These are phyloP conservation scores for Alternaria sp. DNA, from an alignment of 2,329 filamentous ascomycete species.

Conservation along the genomic window DNA sequence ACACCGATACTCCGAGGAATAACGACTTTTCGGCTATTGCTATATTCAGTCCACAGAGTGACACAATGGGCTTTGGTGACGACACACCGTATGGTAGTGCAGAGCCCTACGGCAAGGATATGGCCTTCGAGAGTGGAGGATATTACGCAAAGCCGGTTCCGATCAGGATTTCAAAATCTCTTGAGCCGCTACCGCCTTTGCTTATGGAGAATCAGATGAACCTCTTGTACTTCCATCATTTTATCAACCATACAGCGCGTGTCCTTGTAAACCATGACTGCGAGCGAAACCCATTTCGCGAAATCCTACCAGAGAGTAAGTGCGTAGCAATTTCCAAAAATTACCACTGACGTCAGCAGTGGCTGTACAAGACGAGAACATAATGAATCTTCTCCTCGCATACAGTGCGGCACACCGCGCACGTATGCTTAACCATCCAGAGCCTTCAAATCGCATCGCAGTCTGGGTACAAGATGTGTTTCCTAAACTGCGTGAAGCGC, in stretches of 20 bases:
- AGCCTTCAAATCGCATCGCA: slow-evolving; percentile 80
- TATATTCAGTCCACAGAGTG: slow-evolving; percentile 45
- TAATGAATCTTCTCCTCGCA: slow-evolving; percentile 79
- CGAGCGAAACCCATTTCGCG: slow-evolving; percentile 67
- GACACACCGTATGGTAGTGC: slow-evolving; percentile 48
- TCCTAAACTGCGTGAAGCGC: slow-evolving; percentile 72
- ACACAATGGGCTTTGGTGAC: slow-evolving; percentile 43
- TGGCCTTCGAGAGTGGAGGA: slow-evolving; percentile 66
- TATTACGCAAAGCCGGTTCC: slow-evolving; percentile 77
- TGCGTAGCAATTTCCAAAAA: slow-evolving; percentile 10
- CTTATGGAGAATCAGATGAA: slow-evolving; percentile 81
- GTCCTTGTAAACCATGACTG: slow-evolving; percentile 71
- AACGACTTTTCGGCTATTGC: slow-evolving; percentile 74
- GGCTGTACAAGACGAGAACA: slow-evolving; percentile 73
- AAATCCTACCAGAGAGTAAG: slow-evolving; percentile 69
- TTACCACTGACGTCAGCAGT: slow-evolving; percentile 55
- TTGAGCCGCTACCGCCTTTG: slow-evolving; percentile 65
- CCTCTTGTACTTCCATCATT: slow-evolving; percentile 76
- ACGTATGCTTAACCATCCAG: slow-evolving; percentile 74
- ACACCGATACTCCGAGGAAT: slow-evolving; percentile 75
- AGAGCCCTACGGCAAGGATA: slow-evolving; percentile 55
- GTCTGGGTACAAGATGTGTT: slow-evolving; percentile 83
- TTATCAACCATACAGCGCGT: slow-evolving; percentile 81
- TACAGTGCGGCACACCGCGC: slow-evolving; percentile 88
- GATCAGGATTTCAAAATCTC: slow-evolving; percentile 67